Conservation (phyloP, 2,329 filamentous ascomycete species). For the Beauveria asiatica region DNA sequence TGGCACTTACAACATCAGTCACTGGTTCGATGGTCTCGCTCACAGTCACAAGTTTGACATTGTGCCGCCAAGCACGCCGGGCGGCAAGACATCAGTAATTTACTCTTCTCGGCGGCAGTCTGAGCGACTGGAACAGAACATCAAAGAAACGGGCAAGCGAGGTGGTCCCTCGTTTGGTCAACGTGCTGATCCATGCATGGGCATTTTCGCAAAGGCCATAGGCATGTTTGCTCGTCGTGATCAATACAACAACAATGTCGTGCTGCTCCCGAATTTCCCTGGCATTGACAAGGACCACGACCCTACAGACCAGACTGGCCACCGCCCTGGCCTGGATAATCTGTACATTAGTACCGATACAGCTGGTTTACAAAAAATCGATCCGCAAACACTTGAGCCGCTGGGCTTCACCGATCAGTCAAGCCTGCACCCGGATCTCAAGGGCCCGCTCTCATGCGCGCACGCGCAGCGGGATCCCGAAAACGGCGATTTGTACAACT, state of each 20-base stretch:
- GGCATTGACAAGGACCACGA: slow-evolving; percentile 32
- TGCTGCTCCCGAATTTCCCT: slow-evolving; percentile 56
- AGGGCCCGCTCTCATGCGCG: slow-evolving; percentile 57
- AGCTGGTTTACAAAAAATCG: slow-evolving; percentile 48
- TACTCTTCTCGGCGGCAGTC: slow-evolving; percentile 66
- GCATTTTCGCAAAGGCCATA: slow-evolving; percentile 64
- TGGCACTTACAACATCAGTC: slow-evolving; percentile 53
- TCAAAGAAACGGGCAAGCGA: slow-evolving; percentile 51
- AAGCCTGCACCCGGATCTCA: slow-evolving; percentile 57
- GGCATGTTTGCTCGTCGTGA: slow-evolving; percentile 39
- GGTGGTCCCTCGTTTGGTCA: slow-evolving; percentile 59
- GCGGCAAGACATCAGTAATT: slow-evolving; percentile 35
- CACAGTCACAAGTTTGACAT: slow-evolving; percentile 68
- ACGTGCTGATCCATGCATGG: slow-evolving; percentile 64
- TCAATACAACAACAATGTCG: slow-evolving; percentile 53
- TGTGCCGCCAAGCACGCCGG: slow-evolving; percentile 27
- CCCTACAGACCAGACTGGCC: slow-evolving; percentile 19
- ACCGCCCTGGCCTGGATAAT: slow-evolving; percentile 32
- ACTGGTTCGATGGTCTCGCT: slow-evolving; percentile 77
- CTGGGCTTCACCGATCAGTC: slow-evolving; percentile 53
- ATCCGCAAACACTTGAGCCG: slow-evolving; percentile 65
- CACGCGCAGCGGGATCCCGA: slow-evolving; percentile 64
- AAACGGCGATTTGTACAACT: slow-evolving; percentile 74
- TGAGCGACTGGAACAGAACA: slow-evolving; percentile 51
- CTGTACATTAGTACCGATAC: slow-evolving; percentile 52